These are phyloP conservation scores for Abrus pulchellus DNA, from an alignment of 306 rosid genomes.

Conservation along the genomic window DNA sequence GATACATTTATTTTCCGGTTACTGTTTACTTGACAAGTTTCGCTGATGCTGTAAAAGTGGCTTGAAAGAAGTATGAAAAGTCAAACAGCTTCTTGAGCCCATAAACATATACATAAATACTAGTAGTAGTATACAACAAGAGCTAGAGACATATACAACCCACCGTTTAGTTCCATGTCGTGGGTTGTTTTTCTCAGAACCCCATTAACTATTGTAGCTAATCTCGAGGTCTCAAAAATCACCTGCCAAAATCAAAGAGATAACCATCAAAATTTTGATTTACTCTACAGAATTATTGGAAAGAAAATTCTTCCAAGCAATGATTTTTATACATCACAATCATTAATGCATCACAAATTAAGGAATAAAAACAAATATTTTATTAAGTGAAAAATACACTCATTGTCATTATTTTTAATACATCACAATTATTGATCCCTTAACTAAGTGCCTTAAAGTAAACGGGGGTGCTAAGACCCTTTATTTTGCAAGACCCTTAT, in stretches of 20 bases:
- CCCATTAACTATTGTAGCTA: conserved; percentile 98
- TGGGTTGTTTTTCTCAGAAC: conserved; percentile 93
- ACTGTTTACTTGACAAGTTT: conserved; percentile 6
- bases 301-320: not conserved
- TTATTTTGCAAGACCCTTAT: too few relatives aligned
- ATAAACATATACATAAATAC: conserved; percentile 43
- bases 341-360: too few relatives aligned
- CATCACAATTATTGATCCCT: too few relatives aligned
- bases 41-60: conserved; percentile 48
- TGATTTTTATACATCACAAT: too few relatives aligned
- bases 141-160: conserved; percentile 50
- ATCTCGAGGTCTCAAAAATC: conserved; percentile 96
- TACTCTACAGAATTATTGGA: not conserved
- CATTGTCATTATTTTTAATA: too few relatives aligned
- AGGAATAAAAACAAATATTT: too few relatives aligned
- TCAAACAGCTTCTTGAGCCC: conserved; percentile 75
- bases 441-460: too few relatives aligned
- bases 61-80: conserved; percentile 46
- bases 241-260: conserved; percentile 62
- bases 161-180: conserved; percentile 96
- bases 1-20: conserved; percentile 25
- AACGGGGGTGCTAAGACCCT: too few relatives aligned
- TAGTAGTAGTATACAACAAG: conserved; percentile 42
- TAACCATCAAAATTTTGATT: conserved; percentile 13
- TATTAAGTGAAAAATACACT: too few relatives aligned